A percentile compares a stretch with the other conserved stretches of the same genome.
Conservation (phyloP, 2,329 filamentous ascomycete species). For the Penicillium sp. region DNA sequence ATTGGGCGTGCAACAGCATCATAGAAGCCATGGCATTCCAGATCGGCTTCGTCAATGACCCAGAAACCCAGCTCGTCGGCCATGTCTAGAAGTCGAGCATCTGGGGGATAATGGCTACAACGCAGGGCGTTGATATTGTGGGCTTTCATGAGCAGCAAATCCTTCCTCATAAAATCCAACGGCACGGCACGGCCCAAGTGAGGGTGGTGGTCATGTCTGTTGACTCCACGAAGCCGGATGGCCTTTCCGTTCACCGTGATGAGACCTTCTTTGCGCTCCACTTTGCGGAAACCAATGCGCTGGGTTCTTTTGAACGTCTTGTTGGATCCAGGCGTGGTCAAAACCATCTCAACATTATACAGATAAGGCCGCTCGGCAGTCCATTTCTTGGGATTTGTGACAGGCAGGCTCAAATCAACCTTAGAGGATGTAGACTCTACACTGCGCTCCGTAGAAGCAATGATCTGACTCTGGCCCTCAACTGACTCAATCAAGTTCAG, state of each 20-base stretch:
- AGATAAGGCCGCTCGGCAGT: conserved; percentile 67
- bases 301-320: conserved; percentile 45
- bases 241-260: conserved; percentile 61
- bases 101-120: conserved; percentile 65
- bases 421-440: conserved; percentile 32
- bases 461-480: conserved; percentile 33
- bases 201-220: conserved; percentile 72
- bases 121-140: conserved; percentile 72
- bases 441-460: conserved; percentile 13
- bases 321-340: conserved; percentile 7
- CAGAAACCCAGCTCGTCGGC: conserved; percentile 40
- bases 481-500: conserved; percentile 5
- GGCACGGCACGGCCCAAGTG: conserved; percentile 64
- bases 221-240: conserved; percentile 64
- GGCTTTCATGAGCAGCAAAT: conserved; percentile 67
- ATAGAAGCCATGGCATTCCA: conserved; percentile 40
- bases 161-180: conserved; percentile 61
- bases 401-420: conserved; percentile 34
- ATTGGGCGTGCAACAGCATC: conserved; percentile 48
- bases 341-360: conserved; percentile 49
- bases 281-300: conserved; percentile 63
- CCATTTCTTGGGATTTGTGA: conserved; percentile 63
- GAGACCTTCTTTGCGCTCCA: conserved; percentile 57
- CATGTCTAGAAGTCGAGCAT: conserved; percentile 31
- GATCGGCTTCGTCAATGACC: conserved; percentile 41